Base-by-base conservation (phyloP, 768 basidiomycete genomes). In the Gyrodon lividus region DNA sequence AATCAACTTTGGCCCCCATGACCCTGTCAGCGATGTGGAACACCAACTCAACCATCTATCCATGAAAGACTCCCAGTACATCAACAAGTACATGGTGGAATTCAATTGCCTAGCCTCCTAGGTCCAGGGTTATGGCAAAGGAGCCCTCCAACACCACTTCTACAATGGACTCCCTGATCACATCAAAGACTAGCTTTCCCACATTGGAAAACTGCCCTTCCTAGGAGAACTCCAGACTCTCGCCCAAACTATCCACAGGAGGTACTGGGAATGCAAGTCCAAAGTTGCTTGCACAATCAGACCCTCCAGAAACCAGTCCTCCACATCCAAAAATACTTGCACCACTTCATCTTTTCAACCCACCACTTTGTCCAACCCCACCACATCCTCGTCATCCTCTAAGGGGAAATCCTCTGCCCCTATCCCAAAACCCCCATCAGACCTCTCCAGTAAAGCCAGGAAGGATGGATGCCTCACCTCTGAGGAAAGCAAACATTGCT, bases 131-230 rank as follows among this genome's bases (percentile, higher is more conserved):
- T 58, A 56, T 30, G 40, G 34, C 12, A 10, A 31, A 31, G 30
- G 30, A 8, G 30, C 30, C 2, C 30, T 30, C 30, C 5, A 10
- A 30, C 35, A 45, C 13, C 39, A 41, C 7, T 46, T 61, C 52
- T 53, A 55, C 5, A 48, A 61, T 16, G 39, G 50, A 1, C 52
- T 59, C 33, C 42, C 24, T 0, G 53, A 61, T 26, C 39, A 43
- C 3, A 40, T 54, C 31, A 38, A 43, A 3, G 31, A 31, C 13
- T 5, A 59, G n/a, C n/a, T n/a, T n/a, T n/a, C n/a, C n/a, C n/a
- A n/a, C n/a, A n/a, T n/a, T n/a, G n/a, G n/a, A n/a, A n/a, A n/a
- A n/a, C n/a, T n/a, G n/a, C n/a, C n/a, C n/a, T n/a, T n/a, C n/a
- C n/a, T n/a, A n/a, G n/a, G n/a, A n/a, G n/a, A n/a, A n/a, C n/a